phyloP scores from a whole-genome alignment of 148 eudicot species.

The Tetragonia tetragonoides region DNA sequence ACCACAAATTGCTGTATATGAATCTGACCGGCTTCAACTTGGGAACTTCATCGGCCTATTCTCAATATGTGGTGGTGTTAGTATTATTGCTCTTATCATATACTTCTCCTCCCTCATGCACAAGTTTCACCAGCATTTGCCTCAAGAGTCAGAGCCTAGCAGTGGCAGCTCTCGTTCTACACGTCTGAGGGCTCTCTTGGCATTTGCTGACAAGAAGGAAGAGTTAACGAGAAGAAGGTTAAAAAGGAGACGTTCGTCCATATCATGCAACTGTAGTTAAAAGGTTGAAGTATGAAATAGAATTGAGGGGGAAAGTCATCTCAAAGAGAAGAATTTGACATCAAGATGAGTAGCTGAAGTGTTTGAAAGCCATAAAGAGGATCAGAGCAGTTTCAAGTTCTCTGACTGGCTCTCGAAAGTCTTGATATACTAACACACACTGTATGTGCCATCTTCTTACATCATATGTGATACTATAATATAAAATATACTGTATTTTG shows the following conservation, averaged over 20 bases:
- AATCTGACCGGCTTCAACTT: slow-evolving; percentile 34
- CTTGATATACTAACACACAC: too few relatives aligned
- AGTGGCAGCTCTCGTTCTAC: slow-evolving; percentile 27
- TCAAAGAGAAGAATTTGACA: neutral
- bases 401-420: too few relatives aligned
- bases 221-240: slow-evolving; percentile 25
- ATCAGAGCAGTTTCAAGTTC: too few relatives aligned
- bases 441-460: too few relatives aligned
- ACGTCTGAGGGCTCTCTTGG: slow-evolving; percentile 33
- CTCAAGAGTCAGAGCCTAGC: slow-evolving; percentile 25
- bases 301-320: slow-evolving; percentile 8
- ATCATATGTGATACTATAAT: too few relatives aligned
- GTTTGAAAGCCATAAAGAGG: too few relatives aligned
- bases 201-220: slow-evolving; percentile 43
- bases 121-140: slow-evolving; percentile 27
- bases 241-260: slow-evolving; percentile 37
- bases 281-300: slow-evolving; percentile 25
- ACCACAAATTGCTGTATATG: slow-evolving; percentile 1
- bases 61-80: slow-evolving; percentile 22
- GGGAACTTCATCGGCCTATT: slow-evolving; percentile 33
- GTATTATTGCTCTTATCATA: slow-evolving; percentile 28
- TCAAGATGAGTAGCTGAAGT: too few relatives aligned
- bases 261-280: slow-evolving; percentile 1
- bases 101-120: slow-evolving; percentile 28
- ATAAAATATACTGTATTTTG: too few relatives aligned